phyloP scores from a whole-genome alignment of 805 yeast species.

The Pichia ethanolica region DNA sequence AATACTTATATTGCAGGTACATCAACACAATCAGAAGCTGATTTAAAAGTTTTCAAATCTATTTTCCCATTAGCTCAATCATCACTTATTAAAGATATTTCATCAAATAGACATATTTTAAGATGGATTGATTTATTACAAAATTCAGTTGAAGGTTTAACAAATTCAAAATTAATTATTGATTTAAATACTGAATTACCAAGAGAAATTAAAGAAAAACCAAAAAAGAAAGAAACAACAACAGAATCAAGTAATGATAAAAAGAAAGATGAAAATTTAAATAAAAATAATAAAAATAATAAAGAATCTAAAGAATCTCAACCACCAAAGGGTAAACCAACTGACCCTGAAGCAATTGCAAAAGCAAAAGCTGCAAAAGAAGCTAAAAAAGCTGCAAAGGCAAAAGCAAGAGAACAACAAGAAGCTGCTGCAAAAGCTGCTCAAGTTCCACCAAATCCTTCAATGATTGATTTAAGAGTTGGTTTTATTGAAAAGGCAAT shows the following conservation, averaged over 20 bases:
- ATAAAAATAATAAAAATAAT: slow-evolving; percentile 10
- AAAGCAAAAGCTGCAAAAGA: slow-evolving; percentile 31
- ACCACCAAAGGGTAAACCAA: slow-evolving; percentile 17
- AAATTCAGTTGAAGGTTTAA: slow-evolving; percentile 41
- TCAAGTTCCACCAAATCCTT: slow-evolving; percentile 66
- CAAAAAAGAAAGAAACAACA: slow-evolving; percentile 23
- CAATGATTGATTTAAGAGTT: slow-evolving; percentile 85
- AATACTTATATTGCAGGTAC: slow-evolving; percentile 68
- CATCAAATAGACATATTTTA: slow-evolving; percentile 69
- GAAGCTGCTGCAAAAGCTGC: slow-evolving; percentile 47
- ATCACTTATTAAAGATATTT: slow-evolving; percentile 41
- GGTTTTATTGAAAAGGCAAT: slow-evolving; percentile 96
- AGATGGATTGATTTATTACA: slow-evolving; percentile 93
- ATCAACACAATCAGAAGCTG: slow-evolving; percentile 60
- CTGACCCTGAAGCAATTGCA: slow-evolving; percentile 27
- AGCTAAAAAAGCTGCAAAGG: slow-evolving; percentile 36
- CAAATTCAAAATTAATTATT: slow-evolving; percentile 37
- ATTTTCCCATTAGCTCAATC: slow-evolving; percentile 57
- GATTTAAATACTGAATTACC: slow-evolving; percentile 61
- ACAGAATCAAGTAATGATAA: no score
- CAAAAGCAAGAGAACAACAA: slow-evolving; percentile 52
- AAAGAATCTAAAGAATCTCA: slow-evolving; percentile 11
- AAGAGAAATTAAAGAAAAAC: slow-evolving; percentile 38
- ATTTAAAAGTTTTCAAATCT: slow-evolving; percentile 59
- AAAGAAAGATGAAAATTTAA: slow-evolving; percentile 12